Percentiles rank a stretch among this genome's conserved stretches.
phyloP scores from a whole-genome alignment of 345 rosid genomes.

The Arabidopsis arenosa region DNA sequence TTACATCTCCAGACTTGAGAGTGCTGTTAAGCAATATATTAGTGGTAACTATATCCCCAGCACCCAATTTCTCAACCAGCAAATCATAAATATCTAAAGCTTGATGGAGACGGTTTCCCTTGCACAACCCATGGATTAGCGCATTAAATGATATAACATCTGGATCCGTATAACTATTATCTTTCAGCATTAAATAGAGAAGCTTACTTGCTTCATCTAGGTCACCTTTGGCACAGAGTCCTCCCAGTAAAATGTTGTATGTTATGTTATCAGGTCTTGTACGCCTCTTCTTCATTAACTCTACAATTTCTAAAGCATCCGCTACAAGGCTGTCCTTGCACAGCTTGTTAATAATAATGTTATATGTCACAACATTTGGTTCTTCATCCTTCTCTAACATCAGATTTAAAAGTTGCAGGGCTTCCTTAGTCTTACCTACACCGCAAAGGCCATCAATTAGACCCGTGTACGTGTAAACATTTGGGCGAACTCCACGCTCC shows the following conservation, averaged over 20 bases:
- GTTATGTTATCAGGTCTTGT: slow-evolving; percentile 58
- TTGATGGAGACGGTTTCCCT: slow-evolving; percentile 50
- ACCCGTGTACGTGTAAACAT: slow-evolving; percentile 54
- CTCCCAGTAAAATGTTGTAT: slow-evolving; percentile 60
- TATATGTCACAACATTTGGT: slow-evolving; percentile 59
- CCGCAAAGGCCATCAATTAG: slow-evolving; percentile 67
- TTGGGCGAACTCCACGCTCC: slow-evolving; percentile 54
- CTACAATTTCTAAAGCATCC: slow-evolving; percentile 61
- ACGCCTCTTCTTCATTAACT: slow-evolving; percentile 62
- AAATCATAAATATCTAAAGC: slow-evolving; percentile 55
- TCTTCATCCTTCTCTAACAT: slow-evolving; percentile 57
- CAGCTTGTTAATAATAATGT: slow-evolving; percentile 59
- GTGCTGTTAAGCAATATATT: slow-evolving; percentile 55
- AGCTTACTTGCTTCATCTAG: slow-evolving; percentile 64
- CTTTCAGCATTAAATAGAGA: slow-evolving; percentile 49
- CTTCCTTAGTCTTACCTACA: slow-evolving; percentile 55
- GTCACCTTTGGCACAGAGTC: slow-evolving; percentile 56
- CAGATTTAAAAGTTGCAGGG: slow-evolving; percentile 57
- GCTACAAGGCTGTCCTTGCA: slow-evolving; percentile 58
- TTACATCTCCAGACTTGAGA: slow-evolving; percentile 54
- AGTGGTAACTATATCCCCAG: slow-evolving; percentile 53
- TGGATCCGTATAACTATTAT: slow-evolving; percentile 49
- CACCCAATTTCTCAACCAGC: slow-evolving; percentile 55
- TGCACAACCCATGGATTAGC: slow-evolving; percentile 66
- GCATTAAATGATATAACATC: slow-evolving; percentile 56